Base-by-base conservation (phyloP, 805 yeast species). In the Candida sphagnicola region DNA sequence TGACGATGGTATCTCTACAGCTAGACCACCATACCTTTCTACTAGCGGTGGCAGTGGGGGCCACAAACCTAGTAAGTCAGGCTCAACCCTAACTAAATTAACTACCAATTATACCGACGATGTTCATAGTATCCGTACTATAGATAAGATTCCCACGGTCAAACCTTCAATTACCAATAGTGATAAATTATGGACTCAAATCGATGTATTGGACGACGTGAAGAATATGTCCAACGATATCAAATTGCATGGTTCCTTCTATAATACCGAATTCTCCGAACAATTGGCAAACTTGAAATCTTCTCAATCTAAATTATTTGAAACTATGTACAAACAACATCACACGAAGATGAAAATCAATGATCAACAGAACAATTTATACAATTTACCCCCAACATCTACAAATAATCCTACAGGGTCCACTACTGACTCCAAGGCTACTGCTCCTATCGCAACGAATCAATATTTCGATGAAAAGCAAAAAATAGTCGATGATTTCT, bases 151-250 rank as follows among this genome's bases (percentile, higher is more conserved):
- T 3, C 75, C 80, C 8, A 63, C 77, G 3, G 75, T 79, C 0
- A 61, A 67, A 36, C 86, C 88, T 5, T 67, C 70, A 34, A 80
- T 77, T 15, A 80, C 85, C 38, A 66, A 76, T 43, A 89, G 81
- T 61, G 95, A 86, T 59, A 73, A 75, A 51, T 67, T 86, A 33
- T 90, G 95, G 95, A 81, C 91, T 5, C 95, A 87, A 48, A 80
- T 89, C 35, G 95, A 85, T 50, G 82, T 85, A 0, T 68, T 91
- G 45, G 90, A 87, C 46, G 95, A 86, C 46, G 93, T 88, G 5
- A 74, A 75, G 40, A 69, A 67, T 37, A 70, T 82, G 67, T 78
- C 86, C 1, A 50, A 51, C 13, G 67, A 71, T 30, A 71, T 72
- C 3, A 50, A 61, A 33, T 47, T 50, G 46, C 72, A 58, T 35